A percentile compares a stretch with the other conserved stretches of the same genome.
phyloP scores from a whole-genome alignment of 306 rosid species.

The Geum urbanum region DNA sequence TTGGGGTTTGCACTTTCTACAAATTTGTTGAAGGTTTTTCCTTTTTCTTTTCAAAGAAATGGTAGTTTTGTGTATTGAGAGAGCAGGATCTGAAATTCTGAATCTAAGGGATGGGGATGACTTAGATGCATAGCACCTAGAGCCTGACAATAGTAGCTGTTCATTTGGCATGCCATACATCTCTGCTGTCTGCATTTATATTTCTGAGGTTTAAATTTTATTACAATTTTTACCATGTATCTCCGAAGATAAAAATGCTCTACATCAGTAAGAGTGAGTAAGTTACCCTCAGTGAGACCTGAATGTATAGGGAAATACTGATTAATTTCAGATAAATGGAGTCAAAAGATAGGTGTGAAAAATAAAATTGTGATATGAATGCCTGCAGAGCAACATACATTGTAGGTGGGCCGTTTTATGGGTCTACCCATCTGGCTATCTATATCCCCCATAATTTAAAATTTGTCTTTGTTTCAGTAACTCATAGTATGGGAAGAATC shows the following conservation, averaged over 20 bases:
- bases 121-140: background rate
- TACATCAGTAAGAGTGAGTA: background rate
- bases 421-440: constrained; percentile 5
- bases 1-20: background rate
- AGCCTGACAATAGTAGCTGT: background rate
- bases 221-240: too few species aligned
- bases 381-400: background rate
- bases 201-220: constrained; percentile 13
- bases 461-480: constrained; percentile 15
- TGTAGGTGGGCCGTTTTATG: constrained; percentile 4
- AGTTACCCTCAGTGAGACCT: background rate
- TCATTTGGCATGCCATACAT: background rate
- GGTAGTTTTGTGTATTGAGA: background rate
- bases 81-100: background rate
- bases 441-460: constrained; percentile 3
- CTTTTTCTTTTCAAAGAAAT: background rate
- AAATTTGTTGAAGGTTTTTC: background rate
- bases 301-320: background rate
- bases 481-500: constrained; percentile 21
- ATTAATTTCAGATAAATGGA: background rate
- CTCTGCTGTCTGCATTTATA: constrained; percentile 23
- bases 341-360: background rate
- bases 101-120: background rate
- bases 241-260: too few species aligned
- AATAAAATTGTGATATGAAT: background rate